A percentile compares a stretch with the other conserved stretches of the same genome.
Conservation (phyloP, 345 rosid species). For the Camelina sativa region DNA sequence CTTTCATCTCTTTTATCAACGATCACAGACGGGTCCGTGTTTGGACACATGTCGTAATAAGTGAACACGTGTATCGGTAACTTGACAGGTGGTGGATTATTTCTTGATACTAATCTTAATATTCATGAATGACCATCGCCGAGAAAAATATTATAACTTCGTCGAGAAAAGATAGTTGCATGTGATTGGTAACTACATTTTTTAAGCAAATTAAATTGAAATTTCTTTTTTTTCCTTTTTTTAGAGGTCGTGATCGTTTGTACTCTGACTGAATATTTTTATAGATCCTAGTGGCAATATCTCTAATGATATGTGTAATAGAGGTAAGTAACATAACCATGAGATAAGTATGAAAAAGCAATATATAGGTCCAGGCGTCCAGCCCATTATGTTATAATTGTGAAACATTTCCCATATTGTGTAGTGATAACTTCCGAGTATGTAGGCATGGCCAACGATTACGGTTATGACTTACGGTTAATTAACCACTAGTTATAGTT, state of each 20-base stretch:
- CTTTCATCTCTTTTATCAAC: neutral
- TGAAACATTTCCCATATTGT: no score
- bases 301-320: neutral
- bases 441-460: no score
- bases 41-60: constrained; percentile 33
- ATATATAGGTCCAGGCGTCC: neutral
- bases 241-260: no score
- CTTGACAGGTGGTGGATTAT: constrained; percentile 44
- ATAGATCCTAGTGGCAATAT: neutral
- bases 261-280: no score
- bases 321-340: no score
- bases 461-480: no score
- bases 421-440: no score
- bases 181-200: neutral
- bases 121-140: neutral
- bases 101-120: constrained; percentile 4
- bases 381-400: neutral
- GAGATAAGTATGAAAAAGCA: no score
- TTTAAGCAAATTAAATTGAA: no score
- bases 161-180: neutral
- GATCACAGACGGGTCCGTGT: constrained; percentile 8
- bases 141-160: neutral
- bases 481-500: no score
- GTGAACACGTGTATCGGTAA: constrained; percentile 54
- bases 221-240: no score